Conservation (phyloP, 108 stramenopile genomes). For the Cyclotella choctawhatcheeana region DNA sequence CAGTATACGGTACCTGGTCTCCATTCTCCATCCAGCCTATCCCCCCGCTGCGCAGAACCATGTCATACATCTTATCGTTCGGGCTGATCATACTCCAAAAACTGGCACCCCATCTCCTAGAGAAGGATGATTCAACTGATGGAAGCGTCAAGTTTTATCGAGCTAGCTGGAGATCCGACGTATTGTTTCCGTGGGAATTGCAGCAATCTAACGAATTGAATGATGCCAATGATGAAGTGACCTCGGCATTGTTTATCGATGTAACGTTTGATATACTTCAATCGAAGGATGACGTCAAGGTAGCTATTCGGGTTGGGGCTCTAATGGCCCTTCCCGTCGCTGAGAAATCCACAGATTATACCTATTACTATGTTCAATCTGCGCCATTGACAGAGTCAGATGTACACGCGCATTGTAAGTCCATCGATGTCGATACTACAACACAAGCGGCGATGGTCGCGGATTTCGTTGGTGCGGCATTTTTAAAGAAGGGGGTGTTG, state of each 20-base stretch:
- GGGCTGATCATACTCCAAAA: neutral
- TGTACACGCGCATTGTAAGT: neutral
- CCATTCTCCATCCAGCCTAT: no score
- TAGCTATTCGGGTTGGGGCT: neutral
- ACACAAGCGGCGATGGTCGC: neutral
- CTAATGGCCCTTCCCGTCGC: neutral
- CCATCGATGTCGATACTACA: slow-evolving; percentile 1
- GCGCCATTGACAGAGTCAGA: neutral
- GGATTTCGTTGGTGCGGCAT: neutral
- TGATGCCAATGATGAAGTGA: neutral
- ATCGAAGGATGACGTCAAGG: neutral
- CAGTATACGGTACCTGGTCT: no score
- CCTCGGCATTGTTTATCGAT: neutral
- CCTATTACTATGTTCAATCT: neutral
- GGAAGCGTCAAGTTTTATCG: neutral
- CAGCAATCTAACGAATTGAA: neutral
- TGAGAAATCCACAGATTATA: neutral
- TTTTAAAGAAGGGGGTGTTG: neutral
- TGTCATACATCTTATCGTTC: neutral
- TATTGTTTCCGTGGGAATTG: neutral
- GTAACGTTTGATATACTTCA: slow-evolving; percentile 3
- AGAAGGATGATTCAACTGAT: neutral
- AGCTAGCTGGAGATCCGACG: neutral
- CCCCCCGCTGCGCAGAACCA: neutral
- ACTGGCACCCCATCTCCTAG: neutral